Evolutionary conservation across 1,284 basidiomycete species (phyloP), one percentile per base, ranked within the genome.

Genomic region (Rhodofomes roseus): DNA sequence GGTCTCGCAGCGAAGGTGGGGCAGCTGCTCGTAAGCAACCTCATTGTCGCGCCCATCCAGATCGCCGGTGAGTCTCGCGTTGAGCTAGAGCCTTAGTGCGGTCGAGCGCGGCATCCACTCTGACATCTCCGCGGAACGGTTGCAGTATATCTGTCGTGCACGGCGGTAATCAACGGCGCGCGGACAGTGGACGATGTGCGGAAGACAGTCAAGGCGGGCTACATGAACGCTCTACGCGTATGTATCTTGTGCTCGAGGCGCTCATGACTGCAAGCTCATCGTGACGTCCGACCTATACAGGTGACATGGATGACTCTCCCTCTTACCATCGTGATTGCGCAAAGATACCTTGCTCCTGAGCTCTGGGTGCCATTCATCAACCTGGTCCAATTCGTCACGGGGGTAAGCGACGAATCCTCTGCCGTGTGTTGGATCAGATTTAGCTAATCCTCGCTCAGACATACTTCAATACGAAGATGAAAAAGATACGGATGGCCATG

Each of bases 161-260:
- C 94, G 86, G 91, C 93, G 5, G 75, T 95, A 54, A 93, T 96
- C 65, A 90, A 89, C 65, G 94, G 94, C 44, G 91, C 90, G 14
- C 84, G 81, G 65, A 84, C 86, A 2, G 65, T 82, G 8, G 81
- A 86, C 40, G 87, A 89, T 39, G 79, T 95, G 57, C 68, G 83
- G 54, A 84, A 82, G 65, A 90, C 90, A 0, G 83, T 95, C 58
- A 88, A 85, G 71, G 81, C 77, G 37, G 89, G 90, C 34, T 92
- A 94, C 79, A 81, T 88, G 73, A 75, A 83, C 31, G 89, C 94
- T 59, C 82, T 96, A 64, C 78, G 83, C 73, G 90, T 92, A 52
- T 62, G 52, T 41, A 16, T 18, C 46, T 39, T 29, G 22, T 37
- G 25, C 18, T 34, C 9, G 7, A n/a, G n/a, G n/a, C n/a, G n/a